Evolutionary conservation across 805 yeast genomes (phyloP), one percentile per base, ranked within the genome.

Genomic region (Ogataea allantospora): DNA sequence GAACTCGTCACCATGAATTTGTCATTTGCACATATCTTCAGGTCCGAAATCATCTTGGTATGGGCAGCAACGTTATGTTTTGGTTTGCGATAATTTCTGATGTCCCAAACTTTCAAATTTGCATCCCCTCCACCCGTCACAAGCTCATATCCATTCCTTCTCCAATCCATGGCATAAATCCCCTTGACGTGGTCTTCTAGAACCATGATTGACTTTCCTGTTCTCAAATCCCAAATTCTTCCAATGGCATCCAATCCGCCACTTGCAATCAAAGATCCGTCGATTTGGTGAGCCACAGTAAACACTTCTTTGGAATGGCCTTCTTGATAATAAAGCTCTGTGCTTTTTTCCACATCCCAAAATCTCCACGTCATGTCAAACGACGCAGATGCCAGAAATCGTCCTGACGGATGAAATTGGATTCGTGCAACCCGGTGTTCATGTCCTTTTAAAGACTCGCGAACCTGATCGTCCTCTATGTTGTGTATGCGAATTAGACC

Each of bases 101-200:
- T 35, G 63, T 91, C 99, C 97, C 97, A 91, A 2, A 89, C 69
- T 51, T 83, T 83, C 7, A 88, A 71, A 2, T 78, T 63, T 20
- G 88, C 78, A 61, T 91, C 98, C 0, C 83, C 91, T 41, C 95
- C 79, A 3, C 89, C 97, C 0, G 91, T 80, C 3, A 88, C 88
- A 3, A 88, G 51, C 34, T 81, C 80, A 48, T 71, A 71, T 1
- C 96, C 95, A 59, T 85, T 81, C 1, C 74, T 70, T 4, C 89
- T 68, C 84, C 95, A 91, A 47, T 76, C 87, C 29, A 81, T 55
- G 1, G 80, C 65, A 57, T 85, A 78, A 1, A 91, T 75, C 0
- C 86, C 88, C 42, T 78, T 73, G 6, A 76, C 72, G 59, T 93
- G 98, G 1, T 85, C 85, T 23, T 50, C 66, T 4, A 88, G 58